These are phyloP conservation scores for Lotmaria passim DNA, from an alignment of 208 protist genomes.

Conservation along the genomic window DNA sequence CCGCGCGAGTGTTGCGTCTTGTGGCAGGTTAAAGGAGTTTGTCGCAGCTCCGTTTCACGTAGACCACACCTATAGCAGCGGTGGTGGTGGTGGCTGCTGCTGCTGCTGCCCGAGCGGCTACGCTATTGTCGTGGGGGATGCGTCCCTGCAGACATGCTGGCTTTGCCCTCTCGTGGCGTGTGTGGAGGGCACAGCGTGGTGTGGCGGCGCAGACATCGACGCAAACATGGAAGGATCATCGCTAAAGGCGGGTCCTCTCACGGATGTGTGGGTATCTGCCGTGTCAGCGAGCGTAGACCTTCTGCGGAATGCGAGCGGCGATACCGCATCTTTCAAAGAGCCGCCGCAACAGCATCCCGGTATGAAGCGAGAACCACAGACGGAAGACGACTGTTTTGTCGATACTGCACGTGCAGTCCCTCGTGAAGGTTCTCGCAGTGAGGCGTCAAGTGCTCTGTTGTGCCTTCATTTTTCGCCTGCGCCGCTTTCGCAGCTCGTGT, in stretches of 20 bases:
- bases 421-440: not conserved
- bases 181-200: not conserved
- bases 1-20: conserved; percentile 14
- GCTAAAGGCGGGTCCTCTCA: conserved; percentile 9
- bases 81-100: too few relatives aligned
- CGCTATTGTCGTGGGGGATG: conserved; percentile 18
- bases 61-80: too few relatives aligned
- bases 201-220: not conserved
- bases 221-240: not conserved
- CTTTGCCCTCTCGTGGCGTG: conserved; percentile 25
- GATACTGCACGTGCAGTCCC: too few relatives aligned
- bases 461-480: conserved; percentile 18
- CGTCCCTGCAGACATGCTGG: conserved; percentile 17
- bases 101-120: not conserved
- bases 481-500: conserved; percentile 31
- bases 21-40: not conserved
- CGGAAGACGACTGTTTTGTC: not conserved
- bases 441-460: not conserved
- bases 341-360: too few relatives aligned
- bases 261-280: conserved; percentile 27
- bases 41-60: not conserved
- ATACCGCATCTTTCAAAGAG: too few relatives aligned
- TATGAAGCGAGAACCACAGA: not conserved
- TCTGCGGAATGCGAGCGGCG: not conserved
- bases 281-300: conserved; percentile 6